Evolutionary conservation across 768 basidiomycete genomes (phyloP), one percentile per base, ranked within the genome.

Genomic region (Tylopilus sp.): DNA sequence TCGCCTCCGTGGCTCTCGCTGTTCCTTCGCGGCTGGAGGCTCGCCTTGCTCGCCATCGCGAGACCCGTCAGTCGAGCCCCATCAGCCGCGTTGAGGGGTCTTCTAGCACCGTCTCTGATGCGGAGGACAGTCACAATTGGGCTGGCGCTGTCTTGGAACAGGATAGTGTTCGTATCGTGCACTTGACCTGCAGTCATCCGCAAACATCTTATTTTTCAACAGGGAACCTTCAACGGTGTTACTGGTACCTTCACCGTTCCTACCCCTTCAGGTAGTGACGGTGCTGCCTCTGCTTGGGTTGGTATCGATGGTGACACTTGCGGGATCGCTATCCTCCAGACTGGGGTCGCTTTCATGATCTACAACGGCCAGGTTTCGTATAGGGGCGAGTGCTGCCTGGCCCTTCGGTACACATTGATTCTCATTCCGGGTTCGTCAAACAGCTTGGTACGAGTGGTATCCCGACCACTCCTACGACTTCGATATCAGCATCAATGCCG

Each of bases 371-470:
- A 26, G 10, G 25, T 31, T 29, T 47, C 58, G 31, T 63, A 60
- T 26, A 46, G 52, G 38, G 56, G 58, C 58, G 24, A 54, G 62
- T 28, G 19, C 41, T 24, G 4, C 21, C 11, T 0, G 31, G 6
- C 8, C 2, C n/a, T 11, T 14, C 10, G 1, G 9, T 21, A 33
- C 2, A 10, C n/a, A 31, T 40, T 26, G 12, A 7, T 42, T 51
- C 25, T 55, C 22, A 55, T 36, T 1, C 4, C 5, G 5, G 4
- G 3, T 36, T 43, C 24, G 16, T 34, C 31, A n/a, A 37, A 45
- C 31, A 63, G 64, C 58, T 48, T 65, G 63, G 63, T 63, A 54
- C 38, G 55, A 64, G 21, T 66, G 56, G 63, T 55, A 40, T 50
- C 59, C 65, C 4, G 63, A 56, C 38, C 29, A 49, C 24, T 25